Evolutionary conservation across 345 rosid species (phyloP), one percentile per base, ranked within the genome.

Genomic region (Salix exigua): DNA sequence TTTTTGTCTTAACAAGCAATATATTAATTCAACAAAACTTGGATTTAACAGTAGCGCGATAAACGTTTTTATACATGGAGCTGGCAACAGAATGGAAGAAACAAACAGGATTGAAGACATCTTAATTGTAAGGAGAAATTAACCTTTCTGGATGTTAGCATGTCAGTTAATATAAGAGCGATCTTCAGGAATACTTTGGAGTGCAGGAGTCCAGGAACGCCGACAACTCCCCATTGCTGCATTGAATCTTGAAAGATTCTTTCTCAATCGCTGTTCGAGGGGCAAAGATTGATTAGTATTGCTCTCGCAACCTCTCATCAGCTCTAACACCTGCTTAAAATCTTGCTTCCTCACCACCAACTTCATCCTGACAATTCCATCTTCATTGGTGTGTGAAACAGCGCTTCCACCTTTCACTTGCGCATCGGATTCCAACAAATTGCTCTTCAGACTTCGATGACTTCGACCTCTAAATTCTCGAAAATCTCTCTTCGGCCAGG

Each of bases 181-280:
- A n/a, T 85, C 83, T 53, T 85, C 88, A 5, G 89, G 88, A 13
- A 85, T 87, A 82, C 84, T 81, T 19, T 85, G 81, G 23, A 87
- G 86, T 17, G 44, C 78, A 55, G 88, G 86, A 65, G 68, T 75
- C 88, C 88, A 85, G 5, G 69, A 81, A 55, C 74, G 53, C 48
- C n/a, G 68, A 16, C 73, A 6, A 33, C 42, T 73, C 70, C 72
- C 82, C 70, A 71, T 82, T 14, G 31, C 44, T 18, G 72, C 55
- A 46, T 65, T 75, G 18, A 38, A 71, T 51, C 64, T 71, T 14
- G 16, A 51, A 23, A 53, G 63, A 23, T 75, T 75, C 38, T 80
- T 80, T 30, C 72, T 74, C 19, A 79, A 68, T 10, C 81, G 72
- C 33, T 87, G 85, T 73, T 84, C 92, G 10, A 72, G 65, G 2